These are phyloP conservation scores for Trichophyton benhamiae DNA, from an alignment of 2,329 filamentous ascomycete genomes.

Conservation along the genomic window DNA sequence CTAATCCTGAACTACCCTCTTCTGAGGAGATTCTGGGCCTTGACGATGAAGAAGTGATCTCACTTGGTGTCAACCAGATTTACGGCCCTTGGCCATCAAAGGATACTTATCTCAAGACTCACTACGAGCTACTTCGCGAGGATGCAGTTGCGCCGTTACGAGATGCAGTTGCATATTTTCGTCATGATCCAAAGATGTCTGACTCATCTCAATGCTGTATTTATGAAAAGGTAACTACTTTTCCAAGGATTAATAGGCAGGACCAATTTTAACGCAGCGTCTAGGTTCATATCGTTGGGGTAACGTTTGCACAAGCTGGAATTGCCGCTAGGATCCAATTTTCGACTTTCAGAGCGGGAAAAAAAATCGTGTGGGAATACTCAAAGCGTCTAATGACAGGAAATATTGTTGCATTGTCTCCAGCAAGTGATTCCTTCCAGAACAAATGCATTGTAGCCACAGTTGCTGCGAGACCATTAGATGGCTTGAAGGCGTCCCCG, in stretches of 20 bases:
- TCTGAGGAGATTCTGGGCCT: constrained; percentile 27
- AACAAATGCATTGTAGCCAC: constrained; percentile 56
- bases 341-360: constrained; percentile 52
- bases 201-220: constrained; percentile 51
- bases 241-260: no score
- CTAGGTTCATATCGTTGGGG: constrained; percentile 54
- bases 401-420: constrained; percentile 44
- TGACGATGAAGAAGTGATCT: constrained; percentile 17
- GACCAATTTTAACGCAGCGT: neutral
- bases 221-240: constrained; percentile 51
- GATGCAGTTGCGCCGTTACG: constrained; percentile 60
- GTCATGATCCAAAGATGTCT: constrained; percentile 39
- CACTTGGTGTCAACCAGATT: constrained; percentile 43
- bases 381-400: constrained; percentile 46
- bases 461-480: constrained; percentile 57
- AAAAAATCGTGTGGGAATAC: constrained; percentile 56
- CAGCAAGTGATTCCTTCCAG: constrained; percentile 47
- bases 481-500: constrained; percentile 51
- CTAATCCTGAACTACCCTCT: constrained; percentile 31
- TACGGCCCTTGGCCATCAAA: constrained; percentile 47
- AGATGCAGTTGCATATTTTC: constrained; percentile 49
- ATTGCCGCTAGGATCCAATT: constrained; percentile 58
- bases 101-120: constrained; percentile 55
- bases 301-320: constrained; percentile 51
- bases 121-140: constrained; percentile 65